Evolutionary conservation across 140 eudicot genomes (phyloP).

Genomic region (Anethum foeniculum): DNA sequence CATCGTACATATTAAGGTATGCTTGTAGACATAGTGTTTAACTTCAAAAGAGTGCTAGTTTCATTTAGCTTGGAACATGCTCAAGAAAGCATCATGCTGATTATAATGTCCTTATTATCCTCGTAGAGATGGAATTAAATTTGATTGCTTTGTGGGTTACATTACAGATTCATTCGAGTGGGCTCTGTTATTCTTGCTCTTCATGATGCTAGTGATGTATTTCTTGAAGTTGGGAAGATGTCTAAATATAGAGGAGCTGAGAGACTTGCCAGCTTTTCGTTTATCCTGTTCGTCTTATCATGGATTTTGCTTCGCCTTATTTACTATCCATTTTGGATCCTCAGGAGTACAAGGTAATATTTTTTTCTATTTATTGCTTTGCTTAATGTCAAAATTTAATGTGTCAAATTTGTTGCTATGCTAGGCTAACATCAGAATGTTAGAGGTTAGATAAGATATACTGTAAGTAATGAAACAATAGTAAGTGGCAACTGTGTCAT

Average conservation of each 20-base stretch:
- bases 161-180: slow-evolving; percentile 64
- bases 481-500: not conserved
- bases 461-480: not conserved
- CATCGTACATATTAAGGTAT: slow-evolving; percentile 74
- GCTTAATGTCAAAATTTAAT: not conserved
- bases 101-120: not conserved
- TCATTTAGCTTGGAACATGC: not conserved
- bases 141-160: slow-evolving; percentile 2
- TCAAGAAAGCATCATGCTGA: not conserved
- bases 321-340: slow-evolving; percentile 81
- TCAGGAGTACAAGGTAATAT: slow-evolving; percentile 79
- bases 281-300: slow-evolving; percentile 62
- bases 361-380: not conserved
- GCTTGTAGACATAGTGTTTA: not conserved
- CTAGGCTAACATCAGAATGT: not conserved
- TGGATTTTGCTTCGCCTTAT: slow-evolving; percentile 91
- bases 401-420: not conserved
- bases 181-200: slow-evolving; percentile 86
- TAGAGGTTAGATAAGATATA: not conserved
- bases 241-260: slow-evolving; percentile 80
- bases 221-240: slow-evolving; percentile 94
- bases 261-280: slow-evolving; percentile 69
- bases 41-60: not conserved
- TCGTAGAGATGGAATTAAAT: not conserved
- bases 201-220: slow-evolving; percentile 88